Conservation (phyloP, 208 protist genomes). For the Leishmania aethiopica region DNA sequence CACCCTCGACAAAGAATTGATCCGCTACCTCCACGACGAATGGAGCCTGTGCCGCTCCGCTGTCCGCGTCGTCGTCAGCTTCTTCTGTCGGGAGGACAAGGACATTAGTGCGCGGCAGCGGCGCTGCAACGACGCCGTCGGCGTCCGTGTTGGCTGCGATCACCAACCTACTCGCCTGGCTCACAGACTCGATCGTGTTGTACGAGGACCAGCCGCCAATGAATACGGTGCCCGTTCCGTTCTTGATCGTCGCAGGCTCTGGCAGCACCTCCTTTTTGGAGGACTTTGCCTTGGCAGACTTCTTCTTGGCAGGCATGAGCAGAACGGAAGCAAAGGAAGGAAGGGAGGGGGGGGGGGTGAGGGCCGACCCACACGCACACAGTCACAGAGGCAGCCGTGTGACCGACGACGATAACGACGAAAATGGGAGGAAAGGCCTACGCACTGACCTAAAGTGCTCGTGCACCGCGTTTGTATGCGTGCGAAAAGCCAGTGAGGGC, state of each 20-base stretch:
- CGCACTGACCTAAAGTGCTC: background rate
- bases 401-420: background rate
- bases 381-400: background rate
- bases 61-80: constrained; percentile 1
- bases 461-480: background rate
- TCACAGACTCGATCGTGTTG: constrained; percentile 54
- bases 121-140: constrained; percentile 44
- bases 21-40: constrained; percentile 41
- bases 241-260: constrained; percentile 52
- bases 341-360: background rate
- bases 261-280: constrained; percentile 73
- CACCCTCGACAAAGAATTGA: constrained; percentile 59
- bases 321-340: background rate
- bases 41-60: constrained; percentile 16
- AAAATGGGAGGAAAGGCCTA: background rate
- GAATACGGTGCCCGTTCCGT: constrained; percentile 67
- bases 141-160: constrained; percentile 52
- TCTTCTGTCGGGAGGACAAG: constrained; percentile 46
- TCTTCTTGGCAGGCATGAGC: constrained; percentile 41
- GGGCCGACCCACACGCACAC: background rate
- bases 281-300: constrained; percentile 32
- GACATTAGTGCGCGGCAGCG: constrained; percentile 66
- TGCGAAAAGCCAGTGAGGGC: background rate
- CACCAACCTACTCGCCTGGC: constrained; percentile 45
- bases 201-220: constrained; percentile 81